Evolutionary conservation across 2,329 filamentous ascomycete species (phyloP), one percentile per base, ranked within the genome.

Genomic region (Emydomyces testavorans): DNA sequence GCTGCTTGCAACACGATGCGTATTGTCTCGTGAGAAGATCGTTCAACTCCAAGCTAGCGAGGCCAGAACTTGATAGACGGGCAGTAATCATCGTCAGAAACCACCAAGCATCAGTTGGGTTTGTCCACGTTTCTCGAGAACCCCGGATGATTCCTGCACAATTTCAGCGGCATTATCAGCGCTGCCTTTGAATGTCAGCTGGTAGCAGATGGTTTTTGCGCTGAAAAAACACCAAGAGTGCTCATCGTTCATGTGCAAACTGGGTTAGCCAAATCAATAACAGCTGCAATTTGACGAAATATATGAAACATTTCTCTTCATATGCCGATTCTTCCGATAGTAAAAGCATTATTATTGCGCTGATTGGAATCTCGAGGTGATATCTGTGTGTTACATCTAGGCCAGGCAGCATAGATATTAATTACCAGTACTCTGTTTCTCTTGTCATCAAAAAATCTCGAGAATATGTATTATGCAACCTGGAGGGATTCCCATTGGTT

Each of bases 321-420:
- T 8, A 34, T 43, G 18, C 40, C 28, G 26, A 23, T 6, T 6
- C 28, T 34, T 43, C 40, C 40, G 40, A 15, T 4, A 34, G 29
- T 8, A 15, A 32, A 32, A n/a, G 13, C 23, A 38, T 31, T 26
- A 23, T 29, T n/a, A n/a, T n/a, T n/a, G n/a, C 23, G 15, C 24
- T 28, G 6, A 29, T 23, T 34, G 6, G 11, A 24, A 39, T 21
- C 10, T 24, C 20, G 31, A 23, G 34, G 34, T 31, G 43, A 46
- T 46, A 38, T 45, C 24, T 29, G 16, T 36, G 34, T 34, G 43
- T 38, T 46, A 37, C 43, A 46, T 38, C 34, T 36, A 3, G 20
- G 20, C 4, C 13, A 18, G n/a, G n/a, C 20, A 18, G 7, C 20
- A 37, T 37, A 11, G 18, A 21, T 21, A 20, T 18, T 38, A 10